phyloP scores from a whole-genome alignment of 2,329 filamentous ascomycete species.

The Trichoderma aggressivum region DNA sequence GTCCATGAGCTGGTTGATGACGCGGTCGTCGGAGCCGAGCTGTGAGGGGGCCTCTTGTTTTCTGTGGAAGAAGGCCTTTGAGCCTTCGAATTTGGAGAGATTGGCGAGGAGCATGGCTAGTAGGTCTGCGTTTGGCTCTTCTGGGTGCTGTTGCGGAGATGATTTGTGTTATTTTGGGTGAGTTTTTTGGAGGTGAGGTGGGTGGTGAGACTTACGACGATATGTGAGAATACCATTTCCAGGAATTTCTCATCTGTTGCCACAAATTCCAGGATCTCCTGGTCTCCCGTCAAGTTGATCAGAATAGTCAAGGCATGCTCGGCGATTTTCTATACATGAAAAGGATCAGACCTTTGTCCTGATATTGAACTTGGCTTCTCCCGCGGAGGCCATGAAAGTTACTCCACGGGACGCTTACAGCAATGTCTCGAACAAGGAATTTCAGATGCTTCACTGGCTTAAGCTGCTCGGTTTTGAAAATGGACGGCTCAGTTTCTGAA shows the following conservation, averaged over 20 bases:
- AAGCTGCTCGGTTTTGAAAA: slow-evolving; percentile 81
- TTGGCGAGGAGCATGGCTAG: slow-evolving; percentile 93
- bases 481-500: slow-evolving; percentile 64
- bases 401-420: slow-evolving; percentile 52
- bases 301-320: slow-evolving; percentile 89
- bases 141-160: slow-evolving; percentile 50
- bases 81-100: slow-evolving; percentile 72
- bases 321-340: slow-evolving; percentile 66
- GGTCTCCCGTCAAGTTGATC: slow-evolving; percentile 77
- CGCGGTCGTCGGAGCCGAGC: slow-evolving; percentile 68
- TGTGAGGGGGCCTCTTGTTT: slow-evolving; percentile 65
- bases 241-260: slow-evolving; percentile 79
- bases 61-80: slow-evolving; percentile 65
- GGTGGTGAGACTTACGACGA: slow-evolving; percentile 60
- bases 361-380: neutral
- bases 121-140: slow-evolving; percentile 79
- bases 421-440: slow-evolving; percentile 78
- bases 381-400: neutral
- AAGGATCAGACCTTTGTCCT: neutral
- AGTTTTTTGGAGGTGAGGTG: neutral
- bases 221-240: slow-evolving; percentile 65
- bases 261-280: slow-evolving; percentile 68
- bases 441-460: slow-evolving; percentile 84
- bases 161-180: neutral
- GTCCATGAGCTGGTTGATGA: slow-evolving; percentile 89